These are phyloP conservation scores for Nakazawaea anatomiae DNA, from an alignment of 805 yeast species.

Conservation along the genomic window DNA sequence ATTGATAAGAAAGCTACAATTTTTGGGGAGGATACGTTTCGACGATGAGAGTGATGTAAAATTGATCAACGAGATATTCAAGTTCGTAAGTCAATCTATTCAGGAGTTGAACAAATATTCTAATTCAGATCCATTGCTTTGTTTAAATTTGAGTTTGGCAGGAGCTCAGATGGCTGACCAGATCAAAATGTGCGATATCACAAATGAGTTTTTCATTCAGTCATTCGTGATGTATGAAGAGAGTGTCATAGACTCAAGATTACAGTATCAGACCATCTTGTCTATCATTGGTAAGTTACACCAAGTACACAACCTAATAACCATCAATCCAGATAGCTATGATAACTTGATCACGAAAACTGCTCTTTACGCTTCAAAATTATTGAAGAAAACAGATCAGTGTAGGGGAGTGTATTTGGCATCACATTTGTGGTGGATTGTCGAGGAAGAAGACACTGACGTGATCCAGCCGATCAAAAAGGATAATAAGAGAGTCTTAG, in stretches of 20 bases:
- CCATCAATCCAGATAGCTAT: conserved; percentile 51
- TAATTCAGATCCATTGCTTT: conserved; percentile 24
- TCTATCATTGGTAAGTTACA: conserved; percentile 40
- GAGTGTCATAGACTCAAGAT: conserved; percentile 38
- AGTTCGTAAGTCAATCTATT: conserved; percentile 62
- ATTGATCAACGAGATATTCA: conserved; percentile 41
- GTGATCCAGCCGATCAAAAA: conserved; percentile 25
- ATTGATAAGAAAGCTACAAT: conserved; percentile 45
- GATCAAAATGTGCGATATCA: conserved; percentile 58
- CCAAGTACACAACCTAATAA: conserved; percentile 33
- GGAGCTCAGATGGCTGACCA: conserved; percentile 81
- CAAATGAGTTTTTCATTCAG: conserved; percentile 86
- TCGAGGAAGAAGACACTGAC: conserved; percentile 36
- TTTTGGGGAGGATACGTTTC: conserved; percentile 17
- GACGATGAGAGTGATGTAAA: conserved; percentile 17
- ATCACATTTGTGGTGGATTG: conserved; percentile 93
- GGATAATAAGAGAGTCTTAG: conserved; percentile 72
- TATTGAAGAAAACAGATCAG: conserved; percentile 89
- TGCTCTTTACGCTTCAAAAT: conserved; percentile 81
- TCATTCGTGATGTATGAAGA: conserved; percentile 83
- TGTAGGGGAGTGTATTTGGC: conserved; percentile 86
- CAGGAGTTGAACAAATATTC: conserved; percentile 52
- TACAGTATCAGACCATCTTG: conserved; percentile 44
- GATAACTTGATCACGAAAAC: conserved; percentile 79
- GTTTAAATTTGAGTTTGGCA: conserved; percentile 49